Evolutionary conservation across 805 yeast species (phyloP).

Genomic region (Ogataea trehaloabstinens): DNA sequence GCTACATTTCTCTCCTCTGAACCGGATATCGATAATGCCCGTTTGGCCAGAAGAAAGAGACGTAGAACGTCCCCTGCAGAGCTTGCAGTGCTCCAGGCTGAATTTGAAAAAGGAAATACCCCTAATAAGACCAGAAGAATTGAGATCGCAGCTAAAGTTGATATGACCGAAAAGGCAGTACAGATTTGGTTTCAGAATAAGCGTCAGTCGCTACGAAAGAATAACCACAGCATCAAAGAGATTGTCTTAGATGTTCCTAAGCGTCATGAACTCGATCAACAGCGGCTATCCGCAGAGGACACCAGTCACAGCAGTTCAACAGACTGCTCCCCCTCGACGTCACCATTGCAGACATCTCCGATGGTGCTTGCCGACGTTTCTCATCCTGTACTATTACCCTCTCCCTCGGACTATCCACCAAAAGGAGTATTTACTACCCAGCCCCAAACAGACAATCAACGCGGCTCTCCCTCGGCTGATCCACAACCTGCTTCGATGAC

Average conservation of each 20-base stretch:
- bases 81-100: slow-evolving; percentile 73
- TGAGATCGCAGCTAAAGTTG: slow-evolving; percentile 75
- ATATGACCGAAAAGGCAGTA: slow-evolving; percentile 96
- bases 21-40: slow-evolving; percentile 86
- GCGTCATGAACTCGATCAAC: slow-evolving; percentile 26
- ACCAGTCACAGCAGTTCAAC: slow-evolving; percentile 6
- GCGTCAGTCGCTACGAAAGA: slow-evolving; percentile 74
- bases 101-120: slow-evolving; percentile 72
- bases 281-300: slow-evolving; percentile 17
- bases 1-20: slow-evolving; percentile 81
- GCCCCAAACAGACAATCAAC: too few relatives aligned
- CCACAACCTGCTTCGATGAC: slow-evolving; percentile 28
- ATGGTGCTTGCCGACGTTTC: slow-evolving; percentile 2
- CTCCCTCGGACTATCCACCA: slow-evolving; percentile 17
- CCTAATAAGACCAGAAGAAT: slow-evolving; percentile 77
- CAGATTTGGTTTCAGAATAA: slow-evolving; percentile 98
- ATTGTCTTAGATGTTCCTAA: slow-evolving; percentile 27
- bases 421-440: slow-evolving; percentile 23
- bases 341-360: slow-evolving; percentile 9
- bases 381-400: too few relatives aligned
- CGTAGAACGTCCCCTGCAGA: slow-evolving; percentile 93
- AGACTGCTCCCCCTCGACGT: slow-evolving; percentile 14
- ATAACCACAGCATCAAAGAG: slow-evolving; percentile 28
- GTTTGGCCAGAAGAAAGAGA: slow-evolving; percentile 88
- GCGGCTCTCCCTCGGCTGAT: slow-evolving; percentile 4